Evolutionary conservation across 306 rosid genomes (phyloP).

Genomic region (Cucumis melo): DNA sequence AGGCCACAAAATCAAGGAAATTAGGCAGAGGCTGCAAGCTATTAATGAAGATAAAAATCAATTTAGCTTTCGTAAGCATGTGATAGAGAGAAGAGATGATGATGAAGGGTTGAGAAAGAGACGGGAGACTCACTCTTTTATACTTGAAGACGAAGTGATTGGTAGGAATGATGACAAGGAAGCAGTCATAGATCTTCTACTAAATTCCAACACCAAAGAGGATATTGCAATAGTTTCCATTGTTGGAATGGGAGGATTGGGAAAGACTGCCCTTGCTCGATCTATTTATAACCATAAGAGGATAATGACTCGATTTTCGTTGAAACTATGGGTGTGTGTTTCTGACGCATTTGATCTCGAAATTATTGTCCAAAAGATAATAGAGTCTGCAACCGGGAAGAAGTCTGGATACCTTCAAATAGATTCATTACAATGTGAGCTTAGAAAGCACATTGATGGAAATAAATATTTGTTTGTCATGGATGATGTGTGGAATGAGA

Average conservation of each 20-base stretch:
- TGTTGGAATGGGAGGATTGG: neutral
- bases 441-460: too few species aligned
- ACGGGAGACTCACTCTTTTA: neutral
- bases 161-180: neutral
- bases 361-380: neutral
- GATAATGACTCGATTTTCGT: too few species aligned
- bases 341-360: neutral
- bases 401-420: neutral
- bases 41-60: neutral
- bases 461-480: neutral
- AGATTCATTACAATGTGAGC: neutral
- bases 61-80: neutral
- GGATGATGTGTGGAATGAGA: neutral
- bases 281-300: neutral
- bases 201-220: neutral
- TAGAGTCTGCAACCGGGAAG: neutral
- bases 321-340: conserved; percentile 18
- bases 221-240: neutral
- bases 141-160: neutral
- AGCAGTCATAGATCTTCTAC: neutral
- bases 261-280: neutral
- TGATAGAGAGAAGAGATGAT: neutral
- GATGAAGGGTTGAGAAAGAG: neutral
- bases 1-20: neutral
- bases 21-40: neutral